These are phyloP conservation scores for Lodderomyces metapsilosis DNA, from an alignment of 1,139 yeast species.

Conservation along the genomic window DNA sequence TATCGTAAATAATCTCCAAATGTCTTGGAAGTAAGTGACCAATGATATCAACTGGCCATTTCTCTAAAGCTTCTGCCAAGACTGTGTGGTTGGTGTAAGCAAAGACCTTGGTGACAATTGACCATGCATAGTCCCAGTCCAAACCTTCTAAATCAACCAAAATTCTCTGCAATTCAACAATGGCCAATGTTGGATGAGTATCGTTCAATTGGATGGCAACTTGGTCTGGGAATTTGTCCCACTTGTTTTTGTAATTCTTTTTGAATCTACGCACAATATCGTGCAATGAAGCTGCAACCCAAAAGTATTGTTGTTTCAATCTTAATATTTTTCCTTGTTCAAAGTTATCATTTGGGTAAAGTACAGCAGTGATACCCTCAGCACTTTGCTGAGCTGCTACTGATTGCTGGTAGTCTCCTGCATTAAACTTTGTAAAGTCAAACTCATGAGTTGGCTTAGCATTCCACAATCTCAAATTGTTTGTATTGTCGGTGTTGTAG, in stretches of 20 bases:
- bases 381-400: slow-evolving; percentile 85
- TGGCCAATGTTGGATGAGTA: slow-evolving; percentile 91
- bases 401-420: slow-evolving; percentile 87
- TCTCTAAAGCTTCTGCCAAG: slow-evolving; percentile 91
- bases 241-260: slow-evolving; percentile 65
- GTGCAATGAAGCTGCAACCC: slow-evolving; percentile 93
- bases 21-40: slow-evolving; percentile 86
- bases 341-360: slow-evolving; percentile 91
- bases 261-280: slow-evolving; percentile 91
- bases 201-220: slow-evolving; percentile 93
- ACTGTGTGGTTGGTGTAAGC: slow-evolving; percentile 96
- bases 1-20: slow-evolving; percentile 85
- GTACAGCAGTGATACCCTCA: slow-evolving; percentile 86
- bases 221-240: slow-evolving; percentile 82
- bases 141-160: slow-evolving; percentile 80
- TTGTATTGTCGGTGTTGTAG: slow-evolving; percentile 77
- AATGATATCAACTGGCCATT: slow-evolving; percentile 87
- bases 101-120: slow-evolving; percentile 73
- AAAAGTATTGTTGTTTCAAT: slow-evolving; percentile 92
- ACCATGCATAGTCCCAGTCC: slow-evolving; percentile 85
- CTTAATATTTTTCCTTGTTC: slow-evolving; percentile 89
- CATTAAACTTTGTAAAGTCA: slow-evolving; percentile 87
- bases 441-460: slow-evolving; percentile 89
- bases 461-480: slow-evolving; percentile 88
- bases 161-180: slow-evolving; percentile 86